A percentile compares a stretch with the other conserved stretches of the same genome.
phyloP scores from a whole-genome alignment of 441 rosid species.

The Corymbia citriodora region DNA sequence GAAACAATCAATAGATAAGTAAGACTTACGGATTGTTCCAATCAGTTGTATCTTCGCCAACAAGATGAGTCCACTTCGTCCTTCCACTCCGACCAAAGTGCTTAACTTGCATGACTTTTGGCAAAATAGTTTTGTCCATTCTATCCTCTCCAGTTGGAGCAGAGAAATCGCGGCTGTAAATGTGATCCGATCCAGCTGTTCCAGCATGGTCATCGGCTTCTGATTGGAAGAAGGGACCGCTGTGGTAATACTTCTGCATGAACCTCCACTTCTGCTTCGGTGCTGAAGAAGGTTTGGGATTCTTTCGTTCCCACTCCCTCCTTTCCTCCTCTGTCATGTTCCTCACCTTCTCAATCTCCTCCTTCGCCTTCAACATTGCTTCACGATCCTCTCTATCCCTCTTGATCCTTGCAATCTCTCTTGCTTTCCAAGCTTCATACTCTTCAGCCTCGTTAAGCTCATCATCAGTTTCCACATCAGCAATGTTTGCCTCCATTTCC shows the following conservation, averaged over 20 bases:
- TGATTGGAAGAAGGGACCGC: constrained; percentile 86
- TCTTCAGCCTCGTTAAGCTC: constrained; percentile 86
- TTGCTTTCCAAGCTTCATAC: constrained; percentile 85
- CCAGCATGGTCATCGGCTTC: constrained; percentile 54
- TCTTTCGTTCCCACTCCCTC: constrained; percentile 91
- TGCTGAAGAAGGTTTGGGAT: constrained; percentile 50
- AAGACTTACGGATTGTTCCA: constrained; percentile 87
- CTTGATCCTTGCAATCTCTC: constrained; percentile 85
- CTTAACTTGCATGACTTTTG: constrained; percentile 94
- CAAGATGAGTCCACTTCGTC: constrained; percentile 96
- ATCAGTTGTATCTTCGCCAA: constrained; percentile 82
- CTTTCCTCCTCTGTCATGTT: constrained; percentile 97
- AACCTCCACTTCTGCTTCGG: constrained; percentile 84
- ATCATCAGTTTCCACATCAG: constrained; percentile 88
- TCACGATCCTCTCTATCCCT: constrained; percentile 74
- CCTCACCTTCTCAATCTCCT: constrained; percentile 83
- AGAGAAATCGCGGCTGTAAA: constrained; percentile 68
- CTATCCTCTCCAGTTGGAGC: constrained; percentile 93
- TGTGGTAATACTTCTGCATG: constrained; percentile 91
- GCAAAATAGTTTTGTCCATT: constrained; percentile 77
- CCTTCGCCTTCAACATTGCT: constrained; percentile 73
- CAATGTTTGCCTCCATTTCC: constrained; percentile 60
- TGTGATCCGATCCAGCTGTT: constrained; percentile 41
- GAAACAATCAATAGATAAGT: background rate
- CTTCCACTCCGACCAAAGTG: constrained; percentile 96